Evolutionary conservation across 495 filamentous ascomycete genomes (phyloP).

Genomic region (Tuber melanosporum): DNA sequence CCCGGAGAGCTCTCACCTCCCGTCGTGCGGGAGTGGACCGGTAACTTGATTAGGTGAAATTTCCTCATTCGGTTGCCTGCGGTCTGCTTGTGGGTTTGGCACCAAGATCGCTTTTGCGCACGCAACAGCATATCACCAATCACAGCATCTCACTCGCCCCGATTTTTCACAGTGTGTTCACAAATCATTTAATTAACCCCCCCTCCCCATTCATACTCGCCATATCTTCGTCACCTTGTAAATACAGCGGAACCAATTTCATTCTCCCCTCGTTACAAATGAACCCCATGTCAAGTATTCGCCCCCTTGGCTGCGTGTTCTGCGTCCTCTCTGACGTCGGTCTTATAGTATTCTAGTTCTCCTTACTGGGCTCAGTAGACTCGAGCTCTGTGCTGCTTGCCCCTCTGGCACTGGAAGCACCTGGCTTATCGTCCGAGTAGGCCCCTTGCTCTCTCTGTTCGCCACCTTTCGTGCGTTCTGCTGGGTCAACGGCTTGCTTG

Average conservation of each 20-base stretch:
- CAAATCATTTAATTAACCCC: neutral
- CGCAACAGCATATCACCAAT: neutral
- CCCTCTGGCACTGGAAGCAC: neutral
- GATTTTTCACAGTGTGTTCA: neutral
- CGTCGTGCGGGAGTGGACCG: too few relatives aligned
- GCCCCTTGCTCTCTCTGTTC: constrained; percentile 6
- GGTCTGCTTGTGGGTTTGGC: neutral
- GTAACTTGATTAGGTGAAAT: neutral
- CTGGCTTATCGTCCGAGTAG: constrained; percentile 14
- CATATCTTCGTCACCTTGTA: neutral
- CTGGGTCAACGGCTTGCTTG: constrained; percentile 11
- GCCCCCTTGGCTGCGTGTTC: constrained; percentile 6
- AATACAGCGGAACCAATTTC: neutral
- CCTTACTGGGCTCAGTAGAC: neutral
- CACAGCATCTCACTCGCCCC: neutral
- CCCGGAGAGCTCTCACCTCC: too few relatives aligned
- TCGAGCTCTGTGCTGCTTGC: neutral
- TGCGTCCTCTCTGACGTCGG: constrained; percentile 7
- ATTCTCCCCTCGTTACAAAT: neutral
- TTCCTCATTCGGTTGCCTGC: neutral
- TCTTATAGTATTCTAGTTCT: constrained; percentile 5
- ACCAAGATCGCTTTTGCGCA: neutral
- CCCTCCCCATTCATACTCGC: neutral
- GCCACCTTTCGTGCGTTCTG: neutral
- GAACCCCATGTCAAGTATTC: neutral